Evolutionary conservation across 129 eudicot species (phyloP).

Genomic region (Gnaphalium uliginosum): DNA sequence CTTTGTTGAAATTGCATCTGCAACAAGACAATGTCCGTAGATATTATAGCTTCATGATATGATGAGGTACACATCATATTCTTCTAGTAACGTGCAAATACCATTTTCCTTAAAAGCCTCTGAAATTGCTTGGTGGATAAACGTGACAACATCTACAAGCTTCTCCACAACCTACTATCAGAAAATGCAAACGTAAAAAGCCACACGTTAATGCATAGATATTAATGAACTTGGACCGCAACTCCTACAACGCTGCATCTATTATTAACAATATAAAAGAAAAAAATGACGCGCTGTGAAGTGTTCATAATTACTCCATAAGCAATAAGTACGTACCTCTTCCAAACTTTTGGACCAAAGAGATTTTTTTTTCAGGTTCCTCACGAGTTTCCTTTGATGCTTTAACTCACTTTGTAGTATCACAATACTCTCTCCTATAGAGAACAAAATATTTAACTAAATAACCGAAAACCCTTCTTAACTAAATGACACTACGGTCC

Average conservation of each 20-base stretch:
- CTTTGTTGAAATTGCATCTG: conserved; percentile 38
- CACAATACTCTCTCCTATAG: conserved; percentile 66
- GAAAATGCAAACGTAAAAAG: conserved; percentile 16
- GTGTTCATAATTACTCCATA: background rate
- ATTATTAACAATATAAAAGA: background rate
- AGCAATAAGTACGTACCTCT: conserved; percentile 57
- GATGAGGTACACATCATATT: background rate
- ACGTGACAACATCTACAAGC: conserved; percentile 89
- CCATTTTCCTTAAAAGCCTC: conserved; percentile 80
- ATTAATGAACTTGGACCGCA: background rate
- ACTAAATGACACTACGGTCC: background rate
- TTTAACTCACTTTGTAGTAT: conserved; percentile 86
- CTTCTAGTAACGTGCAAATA: conserved; percentile 27
- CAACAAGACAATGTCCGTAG: background rate
- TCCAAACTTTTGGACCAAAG: conserved; percentile 90
- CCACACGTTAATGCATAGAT: conserved; percentile 9
- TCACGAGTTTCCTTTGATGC: conserved; percentile 81
- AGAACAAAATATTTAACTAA: conserved; percentile 19
- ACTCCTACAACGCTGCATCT: background rate
- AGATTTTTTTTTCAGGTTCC: conserved; percentile 86
- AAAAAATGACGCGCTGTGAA: background rate
- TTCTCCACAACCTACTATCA: conserved; percentile 85
- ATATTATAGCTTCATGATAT: background rate
- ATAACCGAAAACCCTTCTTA: background rate
- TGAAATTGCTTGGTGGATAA: conserved; percentile 81